These are phyloP conservation scores for Rubia balearica DNA, from an alignment of 305 asterid species.

Conservation along the genomic window DNA sequence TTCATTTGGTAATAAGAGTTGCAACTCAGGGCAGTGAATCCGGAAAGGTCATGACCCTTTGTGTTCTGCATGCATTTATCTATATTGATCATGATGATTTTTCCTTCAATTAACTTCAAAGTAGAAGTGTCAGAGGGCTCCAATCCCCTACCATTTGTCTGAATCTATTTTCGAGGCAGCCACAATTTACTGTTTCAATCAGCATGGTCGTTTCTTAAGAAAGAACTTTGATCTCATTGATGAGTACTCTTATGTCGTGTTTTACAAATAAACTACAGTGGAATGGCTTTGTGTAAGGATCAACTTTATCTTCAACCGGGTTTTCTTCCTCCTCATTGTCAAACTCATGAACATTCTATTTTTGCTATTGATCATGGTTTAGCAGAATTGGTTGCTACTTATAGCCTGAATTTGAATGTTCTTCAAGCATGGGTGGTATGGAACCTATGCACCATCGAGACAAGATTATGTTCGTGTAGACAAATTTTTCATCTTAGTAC, in stretches of 20 bases:
- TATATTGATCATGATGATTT: conserved; percentile 80
- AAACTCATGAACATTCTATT: conserved; percentile 67
- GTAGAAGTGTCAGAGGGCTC: conserved; percentile 79
- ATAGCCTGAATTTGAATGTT: conserved; percentile 67
- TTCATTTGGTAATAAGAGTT: conserved; percentile 82
- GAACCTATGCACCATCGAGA: conserved; percentile 83
- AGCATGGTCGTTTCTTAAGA: conserved; percentile 50
- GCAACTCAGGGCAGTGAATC: conserved; percentile 92
- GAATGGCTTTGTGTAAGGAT: conserved; percentile 83
- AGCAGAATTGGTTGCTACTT: conserved; percentile 83
- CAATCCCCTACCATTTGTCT: conserved; percentile 72
- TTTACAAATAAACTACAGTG: conserved; percentile 66
- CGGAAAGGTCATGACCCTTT: conserved; percentile 62
- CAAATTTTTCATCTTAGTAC: conserved; percentile 58
- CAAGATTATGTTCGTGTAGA: conserved; percentile 78
- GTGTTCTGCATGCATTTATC: conserved; percentile 74
- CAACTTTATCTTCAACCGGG: conserved; percentile 75
- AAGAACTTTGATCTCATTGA: conserved; percentile 45
- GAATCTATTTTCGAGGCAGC: conserved; percentile 66
- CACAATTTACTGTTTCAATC: conserved; percentile 61
- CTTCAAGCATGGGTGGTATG: conserved; percentile 92
- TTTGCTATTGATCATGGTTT: conserved; percentile 71
- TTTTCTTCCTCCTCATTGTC: conserved; percentile 65
- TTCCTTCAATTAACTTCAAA: conserved; percentile 82
- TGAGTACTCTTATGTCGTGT: conserved; percentile 61